A percentile compares a stretch with the other conserved stretches of the same genome.
Evolutionary conservation across 2,329 filamentous ascomycete species (phyloP).

Genomic region (Chaetoscypha palmicola): DNA sequence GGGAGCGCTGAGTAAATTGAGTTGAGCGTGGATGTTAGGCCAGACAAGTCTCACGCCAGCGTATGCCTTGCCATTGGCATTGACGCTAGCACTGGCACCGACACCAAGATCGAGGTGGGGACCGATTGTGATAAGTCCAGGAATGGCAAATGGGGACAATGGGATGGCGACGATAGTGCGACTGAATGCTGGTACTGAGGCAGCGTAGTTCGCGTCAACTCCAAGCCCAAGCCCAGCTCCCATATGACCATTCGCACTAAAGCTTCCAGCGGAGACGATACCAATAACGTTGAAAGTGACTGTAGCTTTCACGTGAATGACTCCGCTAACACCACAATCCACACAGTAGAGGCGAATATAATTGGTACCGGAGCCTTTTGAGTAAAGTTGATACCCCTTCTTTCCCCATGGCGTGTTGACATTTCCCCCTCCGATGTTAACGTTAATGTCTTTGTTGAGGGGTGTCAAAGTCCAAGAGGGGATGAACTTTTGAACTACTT

Average conservation of each 20-base stretch:
- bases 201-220: slow-evolving; percentile 7
- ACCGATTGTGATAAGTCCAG: slow-evolving; percentile 7
- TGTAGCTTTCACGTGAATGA: slow-evolving; percentile 8
- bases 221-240: slow-evolving; percentile 6
- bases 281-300: slow-evolving; percentile 9
- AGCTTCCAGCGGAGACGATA: slow-evolving; percentile 2
- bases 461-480: slow-evolving; percentile 9
- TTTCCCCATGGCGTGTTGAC: slow-evolving; percentile 6
- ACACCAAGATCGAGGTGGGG: slow-evolving; percentile 8
- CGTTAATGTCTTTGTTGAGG: slow-evolving; percentile 5
- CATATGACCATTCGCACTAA: slow-evolving; percentile 6
- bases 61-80: slow-evolving; percentile 4
- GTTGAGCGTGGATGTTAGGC: slow-evolving; percentile 8
- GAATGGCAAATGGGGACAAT: slow-evolving; percentile 6
- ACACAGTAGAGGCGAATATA: slow-evolving; percentile 8
- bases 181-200: slow-evolving; percentile 3
- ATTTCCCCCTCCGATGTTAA: slow-evolving; percentile 6
- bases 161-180: slow-evolving; percentile 5
- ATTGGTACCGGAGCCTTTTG: slow-evolving; percentile 3
- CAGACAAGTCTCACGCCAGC: slow-evolving; percentile 3
- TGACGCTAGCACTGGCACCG: slow-evolving; percentile 4
- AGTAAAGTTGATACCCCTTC: slow-evolving; percentile 10
- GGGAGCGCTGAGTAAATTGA: slow-evolving; percentile 7
- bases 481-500: slow-evolving; percentile 5
- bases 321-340: slow-evolving; percentile 7